phyloP scores from a whole-genome alignment of 2,329 filamentous ascomycete genomes.

The Neofusicoccum laricinum region DNA sequence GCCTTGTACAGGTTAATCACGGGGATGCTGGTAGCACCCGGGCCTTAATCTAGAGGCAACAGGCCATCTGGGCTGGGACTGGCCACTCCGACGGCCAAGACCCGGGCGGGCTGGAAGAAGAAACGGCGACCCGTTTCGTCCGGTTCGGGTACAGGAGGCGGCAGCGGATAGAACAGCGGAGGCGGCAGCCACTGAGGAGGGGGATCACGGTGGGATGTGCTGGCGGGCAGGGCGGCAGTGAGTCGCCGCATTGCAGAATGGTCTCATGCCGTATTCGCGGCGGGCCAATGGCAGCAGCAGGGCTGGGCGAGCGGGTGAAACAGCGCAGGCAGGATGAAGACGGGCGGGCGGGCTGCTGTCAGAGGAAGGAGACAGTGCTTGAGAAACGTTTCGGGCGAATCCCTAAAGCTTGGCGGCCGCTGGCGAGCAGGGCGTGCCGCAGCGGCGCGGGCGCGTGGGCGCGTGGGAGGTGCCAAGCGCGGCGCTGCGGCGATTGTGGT shows the following conservation, averaged over 20 bases:
- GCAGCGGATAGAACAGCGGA: background rate
- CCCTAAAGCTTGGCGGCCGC: background rate
- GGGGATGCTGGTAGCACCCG: background rate
- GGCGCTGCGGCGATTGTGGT: background rate
- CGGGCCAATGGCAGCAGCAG: background rate
- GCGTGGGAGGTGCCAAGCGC: background rate
- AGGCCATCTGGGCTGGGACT: background rate
- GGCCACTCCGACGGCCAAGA: background rate
- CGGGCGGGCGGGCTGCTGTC: background rate
- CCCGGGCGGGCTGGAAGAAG: background rate
- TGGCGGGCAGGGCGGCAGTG: background rate
- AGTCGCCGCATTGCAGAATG: background rate
- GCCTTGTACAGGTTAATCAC: background rate
- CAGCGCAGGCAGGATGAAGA: background rate
- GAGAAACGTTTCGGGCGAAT: conserved; percentile 7
- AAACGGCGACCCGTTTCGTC: conserved; percentile 4
- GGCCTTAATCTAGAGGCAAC: background rate
- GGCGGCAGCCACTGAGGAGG: background rate
- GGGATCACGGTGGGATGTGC: background rate
- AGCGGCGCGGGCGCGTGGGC: no score
- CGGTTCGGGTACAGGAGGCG: background rate
- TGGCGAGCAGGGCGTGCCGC: background rate
- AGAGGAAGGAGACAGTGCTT: conserved; percentile 1
- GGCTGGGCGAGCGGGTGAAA: background rate
- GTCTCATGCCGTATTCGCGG: background rate